Evolutionary conservation across 495 filamentous ascomycete species (phyloP), one percentile per base, ranked within the genome.

Genomic region (Aspergillus panamensis): DNA sequence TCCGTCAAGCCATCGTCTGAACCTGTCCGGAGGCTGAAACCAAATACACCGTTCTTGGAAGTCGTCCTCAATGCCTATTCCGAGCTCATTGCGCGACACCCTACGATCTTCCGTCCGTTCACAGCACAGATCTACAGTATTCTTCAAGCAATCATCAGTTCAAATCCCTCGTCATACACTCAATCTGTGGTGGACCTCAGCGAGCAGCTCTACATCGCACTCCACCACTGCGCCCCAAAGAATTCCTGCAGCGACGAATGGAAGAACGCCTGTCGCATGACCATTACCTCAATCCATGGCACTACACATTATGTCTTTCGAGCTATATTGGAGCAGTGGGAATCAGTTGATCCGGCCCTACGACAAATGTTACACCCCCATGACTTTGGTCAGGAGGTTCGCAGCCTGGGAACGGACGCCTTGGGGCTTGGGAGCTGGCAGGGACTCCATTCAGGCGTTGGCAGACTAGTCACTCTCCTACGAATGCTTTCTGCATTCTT

Each of bases 81-180:
- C 31, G 82, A 84, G 54, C 73, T 96, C 48, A 74, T 95, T n/a
- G 82, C 83, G 19, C 79, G 84, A 49, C 90, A 92, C 64, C 85
- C 90, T 4, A 91, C 88, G 12, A 87, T 87, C 33, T 85, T 92
- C 69, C 85, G 91, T 16, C 87, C 91, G 1, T 91, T 86, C 67
- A 73, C 81, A 10, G 65, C 79, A 17, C 88, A 90, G 60, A 81
- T 95, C 19, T 83, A 81, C 55, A 65, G 78, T 16, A 69, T 87
- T 10, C 70, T 89, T 20, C 73, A 77, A 32, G 71, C 71, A 2
- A 82, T 79, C 40, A 63, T 79, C 48, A 66, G 72, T 7, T 68
- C 66, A 5, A 68, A 62, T 0, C 50, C 66, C 29, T 58, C 65
- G 17, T 51, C 59, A 9, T 78, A 80, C 13, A 74, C 85, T 19